phyloP scores from a whole-genome alignment of 306 rosid species.

The Quercus parvula region DNA sequence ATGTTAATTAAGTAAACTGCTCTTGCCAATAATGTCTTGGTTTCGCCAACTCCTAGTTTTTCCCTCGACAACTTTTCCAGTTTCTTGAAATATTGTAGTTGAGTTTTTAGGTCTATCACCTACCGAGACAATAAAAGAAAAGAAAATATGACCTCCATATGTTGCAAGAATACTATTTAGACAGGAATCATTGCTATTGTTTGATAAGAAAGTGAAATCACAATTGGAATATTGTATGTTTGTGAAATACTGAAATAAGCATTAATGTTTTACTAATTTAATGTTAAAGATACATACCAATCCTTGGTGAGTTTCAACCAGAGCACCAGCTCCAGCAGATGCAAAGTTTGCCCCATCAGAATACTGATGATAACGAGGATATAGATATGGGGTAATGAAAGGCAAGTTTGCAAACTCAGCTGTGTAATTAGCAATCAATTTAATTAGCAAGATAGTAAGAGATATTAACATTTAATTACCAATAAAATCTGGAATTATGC shows the following conservation, averaged over 20 bases:
- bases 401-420: conserved; percentile 51
- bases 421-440: conserved; percentile 10
- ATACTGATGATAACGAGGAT: conserved; percentile 27
- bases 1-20: conserved; percentile 32
- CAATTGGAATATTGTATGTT: too few relatives aligned
- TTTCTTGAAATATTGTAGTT: conserved; percentile 37
- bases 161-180: not conserved
- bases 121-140: not conserved
- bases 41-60: conserved; percentile 31
- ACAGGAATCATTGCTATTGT: not conserved
- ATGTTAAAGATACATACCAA: conserved; percentile 3
- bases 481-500: too few relatives aligned
- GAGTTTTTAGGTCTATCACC: conserved; percentile 30
- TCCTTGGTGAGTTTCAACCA: conserved; percentile 33
- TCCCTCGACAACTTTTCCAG: conserved; percentile 22
- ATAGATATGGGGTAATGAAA: conserved; percentile 37
- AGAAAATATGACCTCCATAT: too few relatives aligned
- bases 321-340: conserved; percentile 62
- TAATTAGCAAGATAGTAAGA: not conserved
- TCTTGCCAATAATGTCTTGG: conserved; percentile 24
- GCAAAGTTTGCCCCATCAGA: conserved; percentile 55
- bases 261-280: too few relatives aligned
- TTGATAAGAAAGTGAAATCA: too few relatives aligned
- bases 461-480: not conserved
- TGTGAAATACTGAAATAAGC: not conserved